phyloP scores from a whole-genome alignment of 2,329 filamentous ascomycete genomes.

The Aspergillus sp. region DNA sequence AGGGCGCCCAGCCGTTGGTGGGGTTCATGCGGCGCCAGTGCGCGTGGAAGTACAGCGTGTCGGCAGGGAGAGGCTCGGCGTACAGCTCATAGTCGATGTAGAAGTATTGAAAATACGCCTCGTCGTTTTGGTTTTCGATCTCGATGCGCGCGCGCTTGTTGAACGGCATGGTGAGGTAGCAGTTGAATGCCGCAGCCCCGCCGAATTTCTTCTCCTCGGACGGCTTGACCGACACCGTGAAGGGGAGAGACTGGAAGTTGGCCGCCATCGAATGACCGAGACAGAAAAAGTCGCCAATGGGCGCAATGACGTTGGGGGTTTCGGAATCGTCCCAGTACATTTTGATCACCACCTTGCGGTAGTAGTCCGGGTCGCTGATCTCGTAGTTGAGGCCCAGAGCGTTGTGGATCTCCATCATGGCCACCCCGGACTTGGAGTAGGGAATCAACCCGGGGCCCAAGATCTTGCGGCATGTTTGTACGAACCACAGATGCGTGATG shows the following conservation, averaged over 20 bases:
- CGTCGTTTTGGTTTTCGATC: slow-evolving; percentile 34
- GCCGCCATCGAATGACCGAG: slow-evolving; percentile 33
- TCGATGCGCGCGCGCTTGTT: slow-evolving; percentile 36
- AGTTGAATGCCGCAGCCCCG: slow-evolving; percentile 35
- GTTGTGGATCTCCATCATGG: slow-evolving; percentile 36
- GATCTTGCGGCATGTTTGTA: slow-evolving; percentile 35
- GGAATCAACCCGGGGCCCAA: slow-evolving; percentile 33
- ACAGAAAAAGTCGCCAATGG: slow-evolving; percentile 35
- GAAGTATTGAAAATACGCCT: slow-evolving; percentile 36
- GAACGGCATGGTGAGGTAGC: slow-evolving; percentile 31
- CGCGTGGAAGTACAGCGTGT: slow-evolving; percentile 33
- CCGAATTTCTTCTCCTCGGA: slow-evolving; percentile 35
- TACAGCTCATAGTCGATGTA: slow-evolving; percentile 37
- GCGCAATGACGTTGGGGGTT: slow-evolving; percentile 30
- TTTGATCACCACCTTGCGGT: slow-evolving; percentile 35
- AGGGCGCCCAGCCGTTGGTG: slow-evolving; percentile 28
- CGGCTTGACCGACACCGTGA: slow-evolving; percentile 33
- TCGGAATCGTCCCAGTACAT: slow-evolving; percentile 38
- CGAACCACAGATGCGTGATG: slow-evolving; percentile 24
- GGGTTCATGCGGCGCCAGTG: slow-evolving; percentile 34
- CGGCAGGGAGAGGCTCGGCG: slow-evolving; percentile 22
- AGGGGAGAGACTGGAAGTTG: slow-evolving; percentile 35
- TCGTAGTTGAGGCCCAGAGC: slow-evolving; percentile 33
- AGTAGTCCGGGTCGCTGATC: slow-evolving; percentile 35
- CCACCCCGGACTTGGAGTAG: slow-evolving; percentile 34